Conservation (phyloP, 805 yeast genomes). For the Cyberlindnera veronae region DNA sequence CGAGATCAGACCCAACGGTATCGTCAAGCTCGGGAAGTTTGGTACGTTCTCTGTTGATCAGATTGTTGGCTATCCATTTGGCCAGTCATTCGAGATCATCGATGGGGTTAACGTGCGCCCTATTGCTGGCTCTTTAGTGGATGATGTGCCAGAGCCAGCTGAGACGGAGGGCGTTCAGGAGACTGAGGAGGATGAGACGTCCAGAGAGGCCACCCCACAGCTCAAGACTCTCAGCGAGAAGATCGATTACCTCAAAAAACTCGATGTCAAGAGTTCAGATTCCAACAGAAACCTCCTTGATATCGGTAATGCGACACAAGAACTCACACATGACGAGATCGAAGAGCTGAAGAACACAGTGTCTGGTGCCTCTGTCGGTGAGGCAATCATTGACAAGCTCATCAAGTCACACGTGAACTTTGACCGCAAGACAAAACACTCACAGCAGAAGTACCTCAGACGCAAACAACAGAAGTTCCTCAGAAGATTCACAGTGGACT, state of each 20-base stretch:
- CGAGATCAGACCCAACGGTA: slow-evolving; percentile 56
- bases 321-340: slow-evolving; percentile 73
- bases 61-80: slow-evolving; percentile 77
- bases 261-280: slow-evolving; percentile 44
- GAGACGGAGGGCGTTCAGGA: slow-evolving; percentile 18
- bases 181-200: slow-evolving; percentile 32
- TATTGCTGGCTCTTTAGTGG: slow-evolving; percentile 35
- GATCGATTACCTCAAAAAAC: slow-evolving; percentile 28
- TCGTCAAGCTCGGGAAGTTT: slow-evolving; percentile 82
- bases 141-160: slow-evolving; percentile 28
- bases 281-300: slow-evolving; percentile 63
- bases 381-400: slow-evolving; percentile 75
- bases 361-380: slow-evolving; percentile 57
- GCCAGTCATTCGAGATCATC: slow-evolving; percentile 82
- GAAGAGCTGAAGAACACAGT: slow-evolving; percentile 76
- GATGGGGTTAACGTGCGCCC: slow-evolving; percentile 53
- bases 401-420: slow-evolving; percentile 83
- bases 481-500: slow-evolving; percentile 79
- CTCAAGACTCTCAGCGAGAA: slow-evolving; percentile 27
- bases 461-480: slow-evolving; percentile 91
- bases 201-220: slow-evolving; percentile 31
- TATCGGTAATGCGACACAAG: slow-evolving; percentile 69
- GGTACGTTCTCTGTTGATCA: slow-evolving; percentile 78
- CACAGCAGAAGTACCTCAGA: slow-evolving; percentile 88
- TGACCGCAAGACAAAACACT: slow-evolving; percentile 80